These are phyloP conservation scores for Paramyrothecium sp. DNA, from an alignment of 2,329 filamentous ascomycete genomes.

Conservation along the genomic window DNA sequence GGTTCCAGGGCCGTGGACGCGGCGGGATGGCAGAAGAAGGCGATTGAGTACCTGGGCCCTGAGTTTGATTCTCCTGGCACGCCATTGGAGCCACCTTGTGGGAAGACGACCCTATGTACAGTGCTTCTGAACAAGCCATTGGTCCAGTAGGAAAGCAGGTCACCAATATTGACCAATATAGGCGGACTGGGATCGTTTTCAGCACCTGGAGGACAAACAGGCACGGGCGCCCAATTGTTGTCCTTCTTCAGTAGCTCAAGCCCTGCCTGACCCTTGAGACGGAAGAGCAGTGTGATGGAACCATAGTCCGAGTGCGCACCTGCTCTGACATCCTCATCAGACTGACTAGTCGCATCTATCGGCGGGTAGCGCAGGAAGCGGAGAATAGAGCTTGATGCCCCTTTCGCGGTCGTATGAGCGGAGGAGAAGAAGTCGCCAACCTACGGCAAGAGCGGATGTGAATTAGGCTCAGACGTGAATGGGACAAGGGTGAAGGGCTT, in stretches of 20 bases:
- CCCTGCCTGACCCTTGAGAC: slow-evolving; percentile 79
- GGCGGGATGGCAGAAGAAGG: slow-evolving; percentile 67
- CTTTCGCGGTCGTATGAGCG: slow-evolving; percentile 44
- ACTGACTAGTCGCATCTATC: slow-evolving; percentile 38
- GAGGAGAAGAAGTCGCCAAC: slow-evolving; percentile 53
- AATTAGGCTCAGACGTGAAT: too few relatives aligned
- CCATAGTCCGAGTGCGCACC: slow-evolving; percentile 92
- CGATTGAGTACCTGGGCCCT: slow-evolving; percentile 62
- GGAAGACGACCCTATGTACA: slow-evolving; percentile 83
- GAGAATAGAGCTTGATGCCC: slow-evolving; percentile 57
- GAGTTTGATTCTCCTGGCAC: slow-evolving; percentile 44
- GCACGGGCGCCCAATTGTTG: slow-evolving; percentile 60
- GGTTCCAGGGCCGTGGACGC: slow-evolving; percentile 49
- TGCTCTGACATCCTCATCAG: slow-evolving; percentile 68
- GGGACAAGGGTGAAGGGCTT: slow-evolving; percentile 13
- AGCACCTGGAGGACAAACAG: slow-evolving; percentile 62
- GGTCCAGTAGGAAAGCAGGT: slow-evolving; percentile 82
- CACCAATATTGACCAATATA: slow-evolving; percentile 76
- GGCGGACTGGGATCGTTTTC: slow-evolving; percentile 62
- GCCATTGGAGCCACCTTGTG: slow-evolving; percentile 18
- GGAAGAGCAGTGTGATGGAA: slow-evolving; percentile 75
- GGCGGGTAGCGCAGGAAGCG: slow-evolving; percentile 74
- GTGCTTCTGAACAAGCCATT: slow-evolving; percentile 83
- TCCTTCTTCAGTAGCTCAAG: slow-evolving; percentile 73
- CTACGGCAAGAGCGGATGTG: slow-evolving; percentile 15